Conservation (phyloP, 257 asterid species). For the Solanum chiquidenum region DNA sequence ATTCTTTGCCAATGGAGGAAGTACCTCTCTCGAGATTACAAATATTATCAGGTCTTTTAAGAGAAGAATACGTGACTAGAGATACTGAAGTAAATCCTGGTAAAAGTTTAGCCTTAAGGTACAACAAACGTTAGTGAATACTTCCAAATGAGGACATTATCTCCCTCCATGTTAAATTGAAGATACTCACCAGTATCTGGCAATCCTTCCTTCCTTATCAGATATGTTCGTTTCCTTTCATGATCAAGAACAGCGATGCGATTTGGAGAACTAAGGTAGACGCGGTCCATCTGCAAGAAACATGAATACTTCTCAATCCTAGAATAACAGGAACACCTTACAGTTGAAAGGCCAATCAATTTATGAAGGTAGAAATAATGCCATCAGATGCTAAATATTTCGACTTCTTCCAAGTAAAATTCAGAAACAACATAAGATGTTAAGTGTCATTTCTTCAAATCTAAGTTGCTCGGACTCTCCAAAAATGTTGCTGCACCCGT, state of each 20-base stretch:
- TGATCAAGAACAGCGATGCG: conserved; percentile 81
- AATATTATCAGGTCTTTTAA: not conserved
- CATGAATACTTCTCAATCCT: not conserved
- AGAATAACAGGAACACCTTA: not conserved
- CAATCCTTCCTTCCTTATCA: conserved; percentile 72
- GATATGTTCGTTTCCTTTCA: conserved; percentile 74
- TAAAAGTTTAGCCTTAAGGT: not conserved
- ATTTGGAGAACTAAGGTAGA: conserved; percentile 60
- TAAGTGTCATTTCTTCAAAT: not conserved
- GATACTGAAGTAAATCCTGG: not conserved
- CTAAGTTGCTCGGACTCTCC: no score
- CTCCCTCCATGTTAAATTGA: not conserved
- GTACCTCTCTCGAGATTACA: not conserved
- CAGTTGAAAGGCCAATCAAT: not conserved
- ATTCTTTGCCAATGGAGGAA: not conserved
- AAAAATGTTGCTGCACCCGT: no score
- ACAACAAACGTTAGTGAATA: not conserved
- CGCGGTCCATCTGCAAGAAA: conserved; percentile 67
- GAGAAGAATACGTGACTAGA: not conserved
- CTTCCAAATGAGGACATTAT: not conserved
- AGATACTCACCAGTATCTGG: conserved; percentile 65
- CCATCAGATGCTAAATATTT: not conserved
- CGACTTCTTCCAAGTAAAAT: not conserved
- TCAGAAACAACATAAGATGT: not conserved
- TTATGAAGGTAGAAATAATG: not conserved